Evolutionary conservation across 73 alveolate genomes (phyloP).

Genomic region (Paramecium bursaria): DNA sequence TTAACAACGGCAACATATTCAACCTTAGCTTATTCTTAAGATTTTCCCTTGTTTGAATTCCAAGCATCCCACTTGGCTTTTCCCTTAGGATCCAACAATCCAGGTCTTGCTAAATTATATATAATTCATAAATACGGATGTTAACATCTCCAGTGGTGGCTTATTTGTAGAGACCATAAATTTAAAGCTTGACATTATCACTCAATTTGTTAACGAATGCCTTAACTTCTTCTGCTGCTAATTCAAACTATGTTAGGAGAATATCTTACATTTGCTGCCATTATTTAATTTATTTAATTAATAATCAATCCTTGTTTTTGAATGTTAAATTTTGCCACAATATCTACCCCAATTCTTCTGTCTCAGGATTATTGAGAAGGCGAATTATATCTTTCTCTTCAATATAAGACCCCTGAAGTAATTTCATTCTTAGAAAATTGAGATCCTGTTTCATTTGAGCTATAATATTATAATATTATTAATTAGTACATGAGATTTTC

Average conservation of each 20-base stretch:
- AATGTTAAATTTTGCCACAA: too few species aligned
- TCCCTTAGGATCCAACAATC: conserved; percentile 91
- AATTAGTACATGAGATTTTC: too few species aligned
- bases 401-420: too few species aligned
- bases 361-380: too few species aligned
- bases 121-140: conserved; percentile 52
- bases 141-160: conserved; percentile 91
- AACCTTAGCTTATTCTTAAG: conserved; percentile 83
- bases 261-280: conserved; percentile 49
- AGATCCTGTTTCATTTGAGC: too few species aligned
- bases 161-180: conserved; percentile 91
- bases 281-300: too few species aligned
- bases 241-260: conserved; percentile 64
- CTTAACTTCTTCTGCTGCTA: conserved; percentile 74
- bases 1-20: conserved; percentile 83
- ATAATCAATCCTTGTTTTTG: too few species aligned
- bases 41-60: conserved; percentile 85
- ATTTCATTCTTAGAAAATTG: too few species aligned
- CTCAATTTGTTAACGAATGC: conserved; percentile 72
- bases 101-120: conserved; percentile 74
- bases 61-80: conserved; percentile 96
- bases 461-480: too few species aligned
- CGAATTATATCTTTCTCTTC: too few species aligned
- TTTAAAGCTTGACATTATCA: conserved; percentile 79
- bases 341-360: too few species aligned